These are phyloP conservation scores for Xanthoceras sorbifolium DNA, from an alignment of 345 rosid genomes.

Conservation along the genomic window DNA sequence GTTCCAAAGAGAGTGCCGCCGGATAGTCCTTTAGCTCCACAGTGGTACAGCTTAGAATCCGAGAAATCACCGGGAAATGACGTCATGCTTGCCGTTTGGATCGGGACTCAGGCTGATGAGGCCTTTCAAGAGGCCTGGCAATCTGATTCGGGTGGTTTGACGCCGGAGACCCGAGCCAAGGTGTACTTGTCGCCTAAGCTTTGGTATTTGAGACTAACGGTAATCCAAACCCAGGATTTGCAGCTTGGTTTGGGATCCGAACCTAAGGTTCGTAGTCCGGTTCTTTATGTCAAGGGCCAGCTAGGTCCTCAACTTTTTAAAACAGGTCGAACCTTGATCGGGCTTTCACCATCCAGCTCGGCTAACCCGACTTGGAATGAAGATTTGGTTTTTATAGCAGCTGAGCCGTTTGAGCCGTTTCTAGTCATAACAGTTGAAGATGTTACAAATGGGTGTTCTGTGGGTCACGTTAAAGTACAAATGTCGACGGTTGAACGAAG, in stretches of 20 bases:
- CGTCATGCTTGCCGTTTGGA: conserved; percentile 92
- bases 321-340: conserved; percentile 61
- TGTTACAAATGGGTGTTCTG: conserved; percentile 43
- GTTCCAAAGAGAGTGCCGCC: conserved; percentile 87
- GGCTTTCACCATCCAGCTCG: conserved; percentile 50
- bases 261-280: conserved; percentile 64
- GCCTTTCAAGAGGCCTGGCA: conserved; percentile 98
- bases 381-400: conserved; percentile 88
- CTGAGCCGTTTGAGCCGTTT: conserved; percentile 92
- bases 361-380: conserved; percentile 90
- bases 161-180: conserved; percentile 86
- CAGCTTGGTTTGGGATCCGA: conserved; percentile 65
- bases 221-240: conserved; percentile 93
- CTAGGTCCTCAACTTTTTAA: conserved; percentile 86
- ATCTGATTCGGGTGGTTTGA: conserved; percentile 90
- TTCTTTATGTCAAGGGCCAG: conserved; percentile 77
- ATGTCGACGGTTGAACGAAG: conserved; percentile 73
- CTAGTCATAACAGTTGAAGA: conserved; percentile 75
- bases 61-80: conserved; percentile 71
- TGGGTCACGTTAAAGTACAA: conserved; percentile 69
- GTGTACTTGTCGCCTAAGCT: conserved; percentile 91
- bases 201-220: conserved; percentile 96
- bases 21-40: conserved; percentile 92
- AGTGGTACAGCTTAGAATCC: conserved; percentile 84
- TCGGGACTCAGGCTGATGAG: conserved; percentile 92